Base-by-base conservation (phyloP, 345 rosid species). In the Eucalyptus sp. region DNA sequence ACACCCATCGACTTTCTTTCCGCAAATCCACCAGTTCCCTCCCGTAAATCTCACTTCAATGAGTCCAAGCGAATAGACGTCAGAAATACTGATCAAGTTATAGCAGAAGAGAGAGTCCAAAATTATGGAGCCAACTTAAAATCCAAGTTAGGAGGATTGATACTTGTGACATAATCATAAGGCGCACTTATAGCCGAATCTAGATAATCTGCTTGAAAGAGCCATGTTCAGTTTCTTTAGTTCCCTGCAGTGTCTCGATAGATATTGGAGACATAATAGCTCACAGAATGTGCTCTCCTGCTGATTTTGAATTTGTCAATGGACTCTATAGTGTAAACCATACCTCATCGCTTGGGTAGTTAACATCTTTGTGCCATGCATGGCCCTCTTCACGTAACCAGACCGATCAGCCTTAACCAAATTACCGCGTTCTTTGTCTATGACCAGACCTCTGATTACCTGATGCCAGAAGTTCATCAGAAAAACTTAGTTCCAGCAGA, bases 381-480 rank as follows among this genome's bases (percentile, higher is more conserved):
- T 96, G 81, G 97, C 99, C 91, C 99, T 96, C 89, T 96, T 95
- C 41, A 97, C 96, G 91, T 96, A 96, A 76, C 99, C 99, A 93
- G 95, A 97, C 49, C 98, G 94, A 90, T 97, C 99, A 16, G 99
- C 97, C 96, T 97, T 96, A 66, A 96, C 99, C 94, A 97, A 90
- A 87, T 97, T 97, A 50, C 99, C 99, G 22, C 93, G 96, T 91
- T 97, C 97, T 95, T 95, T 97, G 92, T 97, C 99, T 80, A 97
- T 97, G 91, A 96, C 96, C 87, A 97, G 99, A 88, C 99, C 99
- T 93, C 99, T 95, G 86, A 96, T 97, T 41, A 96, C 96, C 98
- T 96, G 90, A 56, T 52, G 79, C 48, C 54, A 87, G 87, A 76
- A 52, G 52, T 80, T 33, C 64, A 88, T 50, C 20, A 83, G 37